Evolutionary conservation across 139 green algal species (phyloP), one percentile per base, ranked within the genome.

Genomic region (Closterium sp.): DNA sequence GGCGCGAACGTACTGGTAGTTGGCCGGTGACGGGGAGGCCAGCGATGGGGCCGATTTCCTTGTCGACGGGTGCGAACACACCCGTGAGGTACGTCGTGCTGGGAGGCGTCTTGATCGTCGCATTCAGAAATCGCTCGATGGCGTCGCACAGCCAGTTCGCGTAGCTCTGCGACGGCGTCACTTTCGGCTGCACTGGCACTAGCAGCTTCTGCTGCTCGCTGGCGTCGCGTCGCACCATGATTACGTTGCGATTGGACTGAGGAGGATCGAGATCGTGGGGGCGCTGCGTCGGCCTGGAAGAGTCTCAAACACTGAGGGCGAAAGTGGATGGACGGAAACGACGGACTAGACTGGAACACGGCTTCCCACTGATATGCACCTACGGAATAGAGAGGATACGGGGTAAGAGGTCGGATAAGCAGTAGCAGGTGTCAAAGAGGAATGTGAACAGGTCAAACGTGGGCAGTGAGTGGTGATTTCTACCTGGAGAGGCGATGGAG

Each of bases 1-100:
- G 31, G 86, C 90, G 84, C 90, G 90, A 92, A 89, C 34, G 28
- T 90, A 91, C 90, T 86, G 24, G 29, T 1, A 91, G 31, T 88
- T 73, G n/a, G 28, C 88, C 88, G 38, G 31, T 32, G 31, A 89
- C 86, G 17, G 86, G 86, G 31, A 89, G 86, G 86, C 70, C 86
- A 24, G 31, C 31, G 31, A 62, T 11, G 31, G 31, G 86, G 13
- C 31, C 86, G 86, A 32, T 22, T 34, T 89, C 86, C 50, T 73
- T 73, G 2, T 89, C 86, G 11, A 89, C 86, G 6, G 86, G 86
- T 1, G 31, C 86, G 86, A 89, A 89, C 86, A 34, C 86, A 11
- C 86, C 86, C 31, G 13, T 24, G 31, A 89, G 86, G 13, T 62
- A 89, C 2, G 31, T 89, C 13, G 31, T 89, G 31, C 17, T 62